Evolutionary conservation across 108 stramenopile species (phyloP), one percentile per base, ranked within the genome.

Genomic region (Fistulifera solaris): DNA sequence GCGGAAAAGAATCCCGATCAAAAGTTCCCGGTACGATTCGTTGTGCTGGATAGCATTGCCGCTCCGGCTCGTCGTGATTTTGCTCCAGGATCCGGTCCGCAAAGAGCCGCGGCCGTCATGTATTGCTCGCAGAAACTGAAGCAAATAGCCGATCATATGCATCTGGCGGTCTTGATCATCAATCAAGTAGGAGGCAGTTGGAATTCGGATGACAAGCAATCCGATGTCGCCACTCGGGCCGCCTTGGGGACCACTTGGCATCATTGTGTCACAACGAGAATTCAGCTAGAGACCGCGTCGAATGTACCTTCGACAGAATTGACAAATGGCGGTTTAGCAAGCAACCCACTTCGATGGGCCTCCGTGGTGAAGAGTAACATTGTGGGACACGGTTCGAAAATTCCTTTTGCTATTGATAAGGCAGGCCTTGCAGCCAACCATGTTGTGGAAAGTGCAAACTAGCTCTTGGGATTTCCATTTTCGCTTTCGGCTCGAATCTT

Each of bases 41-140:
- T 38, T 71, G 81, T 92, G 17, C 55, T 92, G 28, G 89, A 92
- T 51, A 92, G 89, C 63, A 92, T 92, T 53, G 85, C 89, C n/a
- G 83, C 86, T 12, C 89, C 89, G 0, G 54, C 75, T 25, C 65
- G 67, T 38, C 70, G 80, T 39, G 89, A 90, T 18, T 85, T 78
- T 67, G 59, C 53, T 21, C 42, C 57, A 11, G 49, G 57, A 19
- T 47, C 63, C 19, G 79, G 79, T 5, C 62, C 71, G 3, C 52
- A 70, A 17, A 68, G 85, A 26, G 78, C 81, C 10, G 54, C 79
- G 1, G 61, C 80, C 5, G 53, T 86, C 10, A 75, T 87, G 48
- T 62, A 78, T 25, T 67, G 75, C 55, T 83, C 83, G 0, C 75
- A 73, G 28, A 83, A 50, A 31, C 58, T 92, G 38, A 92, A 87